Evolutionary conservation across 768 basidiomycete species (phyloP), one percentile per base, ranked within the genome.

Genomic region (Sutorius australiensis): DNA sequence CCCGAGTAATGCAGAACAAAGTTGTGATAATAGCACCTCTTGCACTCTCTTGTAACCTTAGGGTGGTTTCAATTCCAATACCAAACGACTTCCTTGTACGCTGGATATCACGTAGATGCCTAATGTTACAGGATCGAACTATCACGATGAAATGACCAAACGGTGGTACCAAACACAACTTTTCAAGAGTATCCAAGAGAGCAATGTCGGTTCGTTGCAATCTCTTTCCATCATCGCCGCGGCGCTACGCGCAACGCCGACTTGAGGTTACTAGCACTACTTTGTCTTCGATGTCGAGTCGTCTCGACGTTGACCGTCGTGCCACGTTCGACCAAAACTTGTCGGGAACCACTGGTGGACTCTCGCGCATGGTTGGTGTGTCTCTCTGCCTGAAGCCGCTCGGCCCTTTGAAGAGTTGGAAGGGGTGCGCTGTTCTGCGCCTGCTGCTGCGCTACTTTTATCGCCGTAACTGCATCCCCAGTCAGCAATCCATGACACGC

Each of bases 231-330:
- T 39, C 50, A 32, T 71, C 57, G 75, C 62, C 74, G 72, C 31
- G 67, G 58, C 51, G 65, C 50, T 17, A 63, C 59, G 33, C 73
- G 73, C 62, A 71, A 61, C 38, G 69, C 66, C 32, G 68, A 74
- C 46, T 72, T 77, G 59, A 72, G 65, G 46, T 64, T 72, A 33
- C 61, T 48, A 38, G 71, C 48, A 42, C 63, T 60, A 33, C 69
- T 68, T 42, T 49, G 69, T 47, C 62, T 69, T 33, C 65, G 67
- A 51, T 63, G 68, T 54, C 66, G 67, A 14, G 43, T 46, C 36
- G 61, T 57, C n/a, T 54, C 59, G 33, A 72, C 58, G 41, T 66
- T 66, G 41, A 73, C 45, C 9, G 62, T 67, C 13, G 67, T 54
- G 49, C 70, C 62, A 37, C 57, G 70, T 44, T 70, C 70, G 7